These are phyloP conservation scores for Extremus antarcticus DNA, from an alignment of 495 filamentous ascomycete genomes.

Conservation along the genomic window DNA sequence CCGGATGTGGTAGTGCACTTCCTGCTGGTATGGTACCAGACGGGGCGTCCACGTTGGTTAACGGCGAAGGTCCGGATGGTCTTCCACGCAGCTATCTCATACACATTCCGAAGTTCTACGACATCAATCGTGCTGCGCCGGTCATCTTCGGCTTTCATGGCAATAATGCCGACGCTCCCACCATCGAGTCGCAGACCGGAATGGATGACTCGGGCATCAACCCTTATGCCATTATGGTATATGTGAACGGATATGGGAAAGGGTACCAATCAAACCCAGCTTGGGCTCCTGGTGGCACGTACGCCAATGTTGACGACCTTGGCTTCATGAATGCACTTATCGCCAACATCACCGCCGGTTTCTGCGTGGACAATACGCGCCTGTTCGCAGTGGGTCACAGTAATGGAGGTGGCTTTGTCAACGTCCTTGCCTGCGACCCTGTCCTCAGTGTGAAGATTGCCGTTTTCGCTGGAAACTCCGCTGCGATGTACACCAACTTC, in stretches of 20 bases:
- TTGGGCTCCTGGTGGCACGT: not conserved
- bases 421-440: constrained; percentile 42
- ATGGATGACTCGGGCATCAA: constrained; percentile 2
- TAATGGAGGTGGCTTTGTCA: constrained; percentile 45
- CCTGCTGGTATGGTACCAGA: constrained; percentile 2
- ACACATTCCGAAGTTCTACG: constrained; percentile 12
- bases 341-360: constrained; percentile 29
- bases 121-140: constrained; percentile 2
- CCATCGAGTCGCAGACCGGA: constrained; percentile 3
- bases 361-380: constrained; percentile 42
- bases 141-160: constrained; percentile 17
- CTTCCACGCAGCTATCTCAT: constrained; percentile 5
- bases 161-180: not conserved
- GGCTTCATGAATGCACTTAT: constrained; percentile 34
- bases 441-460: constrained; percentile 29
- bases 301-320: constrained; percentile 21
- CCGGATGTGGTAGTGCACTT: constrained; percentile 2
- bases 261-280: not conserved
- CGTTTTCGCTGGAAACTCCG: constrained; percentile 39
- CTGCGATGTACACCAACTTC: constrained; percentile 32
- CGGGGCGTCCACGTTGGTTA: not conserved
- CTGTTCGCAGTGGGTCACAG: constrained; percentile 49
- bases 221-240: constrained; percentile 8
- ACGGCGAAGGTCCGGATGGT: constrained; percentile 1
- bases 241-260: constrained; percentile 3